Evolutionary conservation across 1,139 yeast species (phyloP), one percentile per base, ranked within the genome.

Genomic region (Magnusiomyces tetraspermus): DNA sequence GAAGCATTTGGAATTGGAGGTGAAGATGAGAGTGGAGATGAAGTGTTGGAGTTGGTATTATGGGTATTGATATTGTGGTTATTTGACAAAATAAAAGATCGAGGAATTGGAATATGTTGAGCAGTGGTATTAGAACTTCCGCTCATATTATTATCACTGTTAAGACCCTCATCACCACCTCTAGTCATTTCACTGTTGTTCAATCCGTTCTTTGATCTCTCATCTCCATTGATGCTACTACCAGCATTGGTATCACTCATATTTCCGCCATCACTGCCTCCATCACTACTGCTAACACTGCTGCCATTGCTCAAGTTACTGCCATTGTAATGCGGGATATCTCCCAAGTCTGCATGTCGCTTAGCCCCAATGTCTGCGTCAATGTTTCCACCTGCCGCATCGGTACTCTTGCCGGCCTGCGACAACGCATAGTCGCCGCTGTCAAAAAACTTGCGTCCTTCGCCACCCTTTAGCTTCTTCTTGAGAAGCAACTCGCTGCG

Each of bases 381-480:
- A 22, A 36, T 26, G 36, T 30, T 43, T 19, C 51, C 41, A 26
- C 47, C 51, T 26, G 53, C 46, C 36, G 49, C 52, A 45, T 31
- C 46, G 19, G 49, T 40, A 47, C 23, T 26, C 33, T 38, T 31
- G 2, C 80, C 80, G 5, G 82, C 87, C 62, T 89, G 84, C 59
- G 87, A 88, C 79, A 92, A 79, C 26, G 97, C 97, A 67, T 94
- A 92, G 70, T 92, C 99, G 23, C 98, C 98, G 57, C 96, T 86
- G 64, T 92, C 99, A 65, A 92, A 94, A 70, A 85, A 92, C 71
- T 89, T 89, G 63, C 96, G 82, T 62, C 92, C 97, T 67, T 67
- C 40, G 13, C 48, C 38, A 67, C 44, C 46, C 10, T 33, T 31
- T 13, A 45, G 28, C 17, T 45, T 45, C n/a, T 45, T 45, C 15